Evolutionary conservation across 2,329 filamentous ascomycete genomes (phyloP).

Genomic region (Septoria linicola): DNA sequence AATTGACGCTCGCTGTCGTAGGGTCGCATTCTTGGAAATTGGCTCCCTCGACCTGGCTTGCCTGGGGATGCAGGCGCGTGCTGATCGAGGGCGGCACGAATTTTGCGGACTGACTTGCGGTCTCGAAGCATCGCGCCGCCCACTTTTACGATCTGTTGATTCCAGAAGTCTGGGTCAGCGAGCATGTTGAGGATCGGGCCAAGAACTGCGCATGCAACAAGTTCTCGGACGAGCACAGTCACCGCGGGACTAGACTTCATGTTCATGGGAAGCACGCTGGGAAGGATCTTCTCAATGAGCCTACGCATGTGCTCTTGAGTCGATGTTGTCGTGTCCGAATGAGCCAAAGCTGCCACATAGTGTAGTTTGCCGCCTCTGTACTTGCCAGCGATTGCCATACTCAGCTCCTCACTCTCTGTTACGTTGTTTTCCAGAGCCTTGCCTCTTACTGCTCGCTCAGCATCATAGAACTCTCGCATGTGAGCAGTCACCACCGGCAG

Average conservation of each 20-base stretch:
- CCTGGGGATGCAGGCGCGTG: slow-evolving; percentile 74
- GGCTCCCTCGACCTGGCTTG: slow-evolving; percentile 39
- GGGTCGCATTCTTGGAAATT: slow-evolving; percentile 76
- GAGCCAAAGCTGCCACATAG: slow-evolving; percentile 76
- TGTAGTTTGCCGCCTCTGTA: slow-evolving; percentile 88
- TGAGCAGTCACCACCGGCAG: slow-evolving; percentile 87
- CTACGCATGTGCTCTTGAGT: slow-evolving; percentile 87
- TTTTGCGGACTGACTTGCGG: slow-evolving; percentile 86
- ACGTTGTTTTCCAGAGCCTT: slow-evolving; percentile 83
- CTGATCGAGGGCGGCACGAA: slow-evolving; percentile 88
- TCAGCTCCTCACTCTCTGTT: slow-evolving; percentile 94
- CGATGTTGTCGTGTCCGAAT: slow-evolving; percentile 77
- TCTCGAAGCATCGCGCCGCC: slow-evolving; percentile 77
- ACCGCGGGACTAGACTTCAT: slow-evolving; percentile 80
- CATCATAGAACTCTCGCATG: slow-evolving; percentile 85
- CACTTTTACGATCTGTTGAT: slow-evolving; percentile 89
- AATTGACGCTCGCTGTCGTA: slow-evolving; percentile 89
- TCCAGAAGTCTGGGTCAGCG: slow-evolving; percentile 94
- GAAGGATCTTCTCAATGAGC: slow-evolving; percentile 69
- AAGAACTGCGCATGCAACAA: slow-evolving; percentile 89
- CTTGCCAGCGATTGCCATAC: slow-evolving; percentile 91
- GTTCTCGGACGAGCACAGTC: slow-evolving; percentile 76
- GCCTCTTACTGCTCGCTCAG: slow-evolving; percentile 82
- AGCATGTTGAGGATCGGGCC: slow-evolving; percentile 76
- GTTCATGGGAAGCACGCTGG: slow-evolving; percentile 68